Conservation (phyloP, 2,329 filamentous ascomycete genomes). For the Clonostachys solani region DNA sequence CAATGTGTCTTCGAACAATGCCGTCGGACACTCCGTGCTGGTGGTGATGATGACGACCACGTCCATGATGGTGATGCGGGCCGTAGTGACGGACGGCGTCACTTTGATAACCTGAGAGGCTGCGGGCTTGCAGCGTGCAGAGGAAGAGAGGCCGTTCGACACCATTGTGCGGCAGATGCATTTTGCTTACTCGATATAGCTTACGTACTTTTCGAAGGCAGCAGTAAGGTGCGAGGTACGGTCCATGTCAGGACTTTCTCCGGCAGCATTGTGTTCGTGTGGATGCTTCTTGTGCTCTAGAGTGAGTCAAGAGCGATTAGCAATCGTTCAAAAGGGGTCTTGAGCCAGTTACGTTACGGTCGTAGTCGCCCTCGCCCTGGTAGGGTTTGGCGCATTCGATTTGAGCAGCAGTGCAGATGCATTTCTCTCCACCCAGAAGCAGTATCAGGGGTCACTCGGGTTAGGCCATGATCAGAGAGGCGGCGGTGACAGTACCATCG, state of each 20-base stretch:
- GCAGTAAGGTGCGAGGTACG: constrained; percentile 12
- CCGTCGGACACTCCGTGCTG: too few species aligned
- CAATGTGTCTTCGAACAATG: too few species aligned
- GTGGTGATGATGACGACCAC: not conserved
- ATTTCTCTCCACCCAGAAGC: constrained; percentile 10
- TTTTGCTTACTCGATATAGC: constrained; percentile 13
- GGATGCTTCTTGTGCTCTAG: constrained; percentile 2
- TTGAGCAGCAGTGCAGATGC: constrained; percentile 12
- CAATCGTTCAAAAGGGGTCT: too few species aligned
- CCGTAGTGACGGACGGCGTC: too few species aligned
- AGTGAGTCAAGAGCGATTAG: too few species aligned
- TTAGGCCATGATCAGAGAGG: too few species aligned
- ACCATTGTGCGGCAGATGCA: constrained; percentile 16
- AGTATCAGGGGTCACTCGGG: too few species aligned
- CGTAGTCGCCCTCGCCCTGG: constrained; percentile 10
- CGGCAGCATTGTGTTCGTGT: constrained; percentile 11
- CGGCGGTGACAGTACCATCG: too few species aligned
- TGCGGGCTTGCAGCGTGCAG: constrained; percentile 4
- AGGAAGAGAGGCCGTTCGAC: constrained; percentile 4
- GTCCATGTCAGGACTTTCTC: constrained; percentile 8
- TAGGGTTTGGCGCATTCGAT: constrained; percentile 14
- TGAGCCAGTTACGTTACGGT: constrained; percentile 3
- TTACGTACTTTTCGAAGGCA: constrained; percentile 13
- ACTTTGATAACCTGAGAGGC: not conserved
- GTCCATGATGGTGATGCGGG: not conserved